Base-by-base conservation (phyloP, 495 filamentous ascomycete genomes). In the Coniosporium apollinis region DNA sequence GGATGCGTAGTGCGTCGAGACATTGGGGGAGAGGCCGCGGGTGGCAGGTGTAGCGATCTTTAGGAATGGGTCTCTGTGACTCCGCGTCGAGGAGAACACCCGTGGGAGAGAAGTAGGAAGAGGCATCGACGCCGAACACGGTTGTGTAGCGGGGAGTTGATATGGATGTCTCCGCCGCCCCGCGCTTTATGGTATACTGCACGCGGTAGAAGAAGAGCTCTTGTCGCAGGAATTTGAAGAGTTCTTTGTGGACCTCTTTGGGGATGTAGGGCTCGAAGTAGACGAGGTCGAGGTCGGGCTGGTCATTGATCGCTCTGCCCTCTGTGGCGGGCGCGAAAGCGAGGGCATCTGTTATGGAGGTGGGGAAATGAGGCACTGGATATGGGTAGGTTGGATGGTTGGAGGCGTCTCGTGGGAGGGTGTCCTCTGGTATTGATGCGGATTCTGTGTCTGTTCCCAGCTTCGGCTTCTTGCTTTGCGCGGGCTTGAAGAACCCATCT, bases 131-230 rank as follows among this genome's bases (percentile, higher is more conserved):
- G 4, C 77, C 79, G 41, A 80, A 83, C 14, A 81, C 74, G 2
- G 79, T 77, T 0, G 76, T 82, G 43, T 58, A 79, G 10, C 76
- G 62, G 2, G 79, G 79, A 4, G 77, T 83, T 30, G 63, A 69
- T 37, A 82, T 70, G 4, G 57, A 42, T 0, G 69, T 76, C n/a
- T 72, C 61, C 0, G 61, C 40, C 0, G 61, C 57, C 3, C 63
- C 66, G 18, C 77, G 62, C 30, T 69, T 72, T 45, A 79, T 79
- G 9, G 57, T 66, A 50, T 84, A 83, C 35, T 70, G 58, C 0
- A 83, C 79, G 11, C 76, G 62, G 50, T 83, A 82, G 53, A 82
- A 85, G 29, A 74, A 74, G 7, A 83, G 49, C 29, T 72, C 58
- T 9, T 51, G 44, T 0, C 76, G 65, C 0, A 82, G 61, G 50